Evolutionary conservation across 495 filamentous ascomycete species (phyloP), one percentile per base, ranked within the genome.

Genomic region (Annulohypoxylon nitens): DNA sequence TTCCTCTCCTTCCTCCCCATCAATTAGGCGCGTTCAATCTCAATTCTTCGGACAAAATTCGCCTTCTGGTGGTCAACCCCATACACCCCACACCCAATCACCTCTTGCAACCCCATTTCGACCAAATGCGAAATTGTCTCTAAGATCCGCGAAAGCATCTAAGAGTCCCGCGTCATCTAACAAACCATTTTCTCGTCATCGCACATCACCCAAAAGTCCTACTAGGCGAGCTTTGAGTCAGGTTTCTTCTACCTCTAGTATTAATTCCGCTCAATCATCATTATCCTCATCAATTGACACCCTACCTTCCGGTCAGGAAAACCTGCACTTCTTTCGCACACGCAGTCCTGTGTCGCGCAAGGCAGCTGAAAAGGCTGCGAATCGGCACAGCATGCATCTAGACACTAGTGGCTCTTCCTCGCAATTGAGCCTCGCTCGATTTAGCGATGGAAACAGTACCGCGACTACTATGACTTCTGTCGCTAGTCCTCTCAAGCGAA

Each of bases 401-500:
- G 82, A 87, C 73, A 70, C 83, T 72, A 74, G 83, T 62, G 83
- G 83, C 60, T 79, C 88, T 67, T 79, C 88, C 61, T 79, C 88
- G 63, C 77, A 87, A 78, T 68, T 82, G 73, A 61, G 81, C 65
- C 53, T 88, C 61, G 77, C 84, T n/a, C 83, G 82, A 72, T 78
- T 86, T 45, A 67, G 82, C 25, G 85, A 86, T 36, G 70, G 68
- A 4, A 78, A 71, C 16, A 78, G 45, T 63, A 82, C 82, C 60
- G 81, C 82, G 58, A 47, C 64, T 9, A 39, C 80, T 1, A 61
- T 83, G 11, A 82, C 86, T 36, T 82, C 86, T 18, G 89, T 91
- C 53, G 90, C 91, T 33, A 98, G 95, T 78, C 96, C 96, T 0
- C 82, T 99, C 50, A 98, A 98, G 82, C 89, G 97, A 55, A 97